Percentiles rank a stretch among this genome's conserved stretches.
These are phyloP conservation scores for Penicillium sp. DNA, from an alignment of 2,329 filamentous ascomycete genomes.

Conservation along the genomic window DNA sequence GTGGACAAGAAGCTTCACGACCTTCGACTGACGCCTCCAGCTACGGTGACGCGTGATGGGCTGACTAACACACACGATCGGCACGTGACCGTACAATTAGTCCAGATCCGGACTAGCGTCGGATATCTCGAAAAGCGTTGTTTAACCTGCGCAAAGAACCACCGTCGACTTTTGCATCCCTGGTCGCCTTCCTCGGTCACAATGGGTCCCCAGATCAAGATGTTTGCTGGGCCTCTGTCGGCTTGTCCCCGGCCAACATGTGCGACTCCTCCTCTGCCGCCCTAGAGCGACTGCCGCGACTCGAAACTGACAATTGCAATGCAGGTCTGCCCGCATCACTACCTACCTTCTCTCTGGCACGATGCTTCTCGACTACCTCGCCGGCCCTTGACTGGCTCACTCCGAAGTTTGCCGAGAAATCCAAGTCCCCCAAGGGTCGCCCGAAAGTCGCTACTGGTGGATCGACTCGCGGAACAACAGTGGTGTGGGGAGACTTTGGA, in stretches of 20 bases:
- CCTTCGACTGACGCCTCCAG: background rate
- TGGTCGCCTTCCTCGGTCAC: slow-evolving; percentile 9
- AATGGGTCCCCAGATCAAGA: slow-evolving; percentile 36
- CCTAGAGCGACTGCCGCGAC: slow-evolving; percentile 3
- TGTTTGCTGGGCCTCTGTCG: slow-evolving; percentile 34
- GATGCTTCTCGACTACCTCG: slow-evolving; percentile 69
- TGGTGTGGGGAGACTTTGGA: slow-evolving; percentile 94
- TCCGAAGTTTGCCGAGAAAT: slow-evolving; percentile 71
- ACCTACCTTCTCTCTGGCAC: slow-evolving; percentile 41
- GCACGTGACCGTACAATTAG: slow-evolving; percentile 25
- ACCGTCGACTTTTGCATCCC: slow-evolving; percentile 9
- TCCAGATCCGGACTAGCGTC: slow-evolving; percentile 13
- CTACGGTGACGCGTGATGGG: slow-evolving; percentile 24
- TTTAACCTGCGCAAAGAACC: slow-evolving; percentile 11
- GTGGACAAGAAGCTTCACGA: slow-evolving; percentile 1
- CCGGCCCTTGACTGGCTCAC: slow-evolving; percentile 68
- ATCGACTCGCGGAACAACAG: slow-evolving; percentile 84
- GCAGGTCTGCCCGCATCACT: slow-evolving; percentile 28
- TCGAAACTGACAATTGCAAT: slow-evolving; percentile 19
- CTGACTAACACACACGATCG: slow-evolving; percentile 19
- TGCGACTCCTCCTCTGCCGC: slow-evolving; percentile 19
- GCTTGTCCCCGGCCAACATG: slow-evolving; percentile 32
- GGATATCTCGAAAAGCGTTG: slow-evolving; percentile 21
- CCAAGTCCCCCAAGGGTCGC: slow-evolving; percentile 83
- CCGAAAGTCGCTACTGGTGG: slow-evolving; percentile 85